Percentiles rank a stretch among this genome's conserved stretches.
phyloP scores from a whole-genome alignment of 176 grass and related monocot genomes.

The Poa pratensis region DNA sequence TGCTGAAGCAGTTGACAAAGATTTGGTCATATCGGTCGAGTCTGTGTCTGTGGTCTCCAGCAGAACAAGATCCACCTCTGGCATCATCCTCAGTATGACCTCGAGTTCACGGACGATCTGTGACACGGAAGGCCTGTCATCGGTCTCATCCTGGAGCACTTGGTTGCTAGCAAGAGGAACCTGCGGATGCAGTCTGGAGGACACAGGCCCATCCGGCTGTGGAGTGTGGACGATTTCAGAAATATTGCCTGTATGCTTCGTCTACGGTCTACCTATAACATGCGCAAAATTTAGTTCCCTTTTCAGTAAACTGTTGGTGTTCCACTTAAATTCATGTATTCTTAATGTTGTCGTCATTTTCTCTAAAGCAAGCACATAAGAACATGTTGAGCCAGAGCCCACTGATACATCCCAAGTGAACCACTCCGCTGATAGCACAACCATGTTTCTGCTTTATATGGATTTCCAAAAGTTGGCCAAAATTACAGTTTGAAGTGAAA shows the following conservation, averaged over 20 bases:
- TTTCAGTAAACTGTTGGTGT: slow-evolving; percentile 19
- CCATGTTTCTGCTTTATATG: background rate
- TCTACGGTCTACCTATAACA: slow-evolving; percentile 67
- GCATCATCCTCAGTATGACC: slow-evolving; percentile 58
- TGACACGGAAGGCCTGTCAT: slow-evolving; percentile 74
- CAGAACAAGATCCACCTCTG: slow-evolving; percentile 51
- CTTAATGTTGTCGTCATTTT: background rate
- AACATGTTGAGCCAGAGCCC: background rate
- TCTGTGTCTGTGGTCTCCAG: slow-evolving; percentile 46
- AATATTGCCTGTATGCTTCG: slow-evolving; percentile 54
- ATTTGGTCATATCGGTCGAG: slow-evolving; percentile 36
- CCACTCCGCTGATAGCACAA: background rate
- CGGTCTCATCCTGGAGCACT: slow-evolving; percentile 69
- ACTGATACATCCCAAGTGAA: background rate
- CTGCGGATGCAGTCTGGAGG: slow-evolving; percentile 62
- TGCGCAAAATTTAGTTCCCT: slow-evolving; percentile 8
- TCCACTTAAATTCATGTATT: background rate
- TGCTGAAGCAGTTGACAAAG: slow-evolving; percentile 39
- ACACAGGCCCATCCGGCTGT: slow-evolving; percentile 64
- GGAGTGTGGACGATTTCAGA: slow-evolving; percentile 64
- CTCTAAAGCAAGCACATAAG: background rate
- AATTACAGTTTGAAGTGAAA: slow-evolving; percentile 17
- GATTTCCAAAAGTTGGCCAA: background rate
- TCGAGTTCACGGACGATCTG: slow-evolving; percentile 84
- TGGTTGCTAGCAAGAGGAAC: slow-evolving; percentile 63